These are phyloP conservation scores for Sarocladium brachiariae DNA, from an alignment of 2,329 filamentous ascomycete species.

Conservation along the genomic window DNA sequence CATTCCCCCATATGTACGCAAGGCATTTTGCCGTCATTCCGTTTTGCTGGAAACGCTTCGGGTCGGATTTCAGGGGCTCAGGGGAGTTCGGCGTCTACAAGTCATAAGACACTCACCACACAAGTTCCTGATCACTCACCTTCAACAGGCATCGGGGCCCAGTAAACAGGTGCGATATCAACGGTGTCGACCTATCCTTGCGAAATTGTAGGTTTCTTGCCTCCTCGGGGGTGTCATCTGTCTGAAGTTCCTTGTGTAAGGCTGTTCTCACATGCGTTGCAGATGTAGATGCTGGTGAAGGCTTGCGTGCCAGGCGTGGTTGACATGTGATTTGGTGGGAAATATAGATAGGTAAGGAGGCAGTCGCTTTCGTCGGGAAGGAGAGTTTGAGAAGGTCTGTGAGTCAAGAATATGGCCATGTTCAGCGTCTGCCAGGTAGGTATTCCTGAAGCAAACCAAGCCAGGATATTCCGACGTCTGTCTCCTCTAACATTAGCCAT, in stretches of 20 bases:
- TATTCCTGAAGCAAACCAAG: no score
- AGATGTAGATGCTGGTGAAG: slow-evolving; percentile 38
- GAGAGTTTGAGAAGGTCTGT: not conserved
- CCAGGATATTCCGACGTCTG: no score
- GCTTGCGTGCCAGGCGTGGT: slow-evolving; percentile 45
- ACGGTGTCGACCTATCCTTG: slow-evolving; percentile 34
- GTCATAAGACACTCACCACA: no score
- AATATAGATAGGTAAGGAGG: slow-evolving; percentile 35
- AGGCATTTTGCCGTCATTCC: no score
- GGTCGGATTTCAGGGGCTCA: no score
- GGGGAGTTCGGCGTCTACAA: no score
- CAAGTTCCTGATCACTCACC: no score
- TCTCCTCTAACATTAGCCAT: no score
- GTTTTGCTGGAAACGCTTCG: no score
- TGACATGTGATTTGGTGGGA: slow-evolving; percentile 47
- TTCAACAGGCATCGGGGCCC: slow-evolving; percentile 52
- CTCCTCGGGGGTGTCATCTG: slow-evolving; percentile 28
- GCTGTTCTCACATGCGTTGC: slow-evolving; percentile 23
- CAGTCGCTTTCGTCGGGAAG: not conserved
- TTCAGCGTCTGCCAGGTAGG: no score
- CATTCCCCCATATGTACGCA: no score
- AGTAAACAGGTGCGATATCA: slow-evolving; percentile 34
- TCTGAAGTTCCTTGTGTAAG: slow-evolving; percentile 36
- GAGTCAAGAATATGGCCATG: no score
- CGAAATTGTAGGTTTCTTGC: slow-evolving; percentile 44